phyloP scores from a whole-genome alignment of 176 grass and related monocot genomes.

The Melocanna baccifera region DNA sequence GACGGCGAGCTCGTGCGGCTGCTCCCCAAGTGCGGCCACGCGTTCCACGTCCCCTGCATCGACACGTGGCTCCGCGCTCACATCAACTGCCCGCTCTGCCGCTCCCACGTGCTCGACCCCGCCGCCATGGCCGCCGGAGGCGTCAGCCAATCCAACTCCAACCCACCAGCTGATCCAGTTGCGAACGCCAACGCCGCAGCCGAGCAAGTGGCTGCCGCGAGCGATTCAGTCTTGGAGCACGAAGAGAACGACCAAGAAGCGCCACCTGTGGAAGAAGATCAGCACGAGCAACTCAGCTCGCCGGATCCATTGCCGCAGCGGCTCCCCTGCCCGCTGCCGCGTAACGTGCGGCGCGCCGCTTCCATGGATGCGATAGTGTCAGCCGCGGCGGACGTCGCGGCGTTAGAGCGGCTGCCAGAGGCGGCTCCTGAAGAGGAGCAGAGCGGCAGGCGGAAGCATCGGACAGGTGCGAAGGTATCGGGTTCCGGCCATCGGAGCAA shows the following conservation, averaged over 20 bases:
- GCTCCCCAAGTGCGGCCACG: slow-evolving; percentile 74
- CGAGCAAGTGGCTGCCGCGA: neutral
- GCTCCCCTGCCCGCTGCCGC: neutral
- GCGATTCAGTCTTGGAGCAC: slow-evolving; percentile 8
- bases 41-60: slow-evolving; percentile 74
- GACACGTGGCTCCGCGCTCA: slow-evolving; percentile 76
- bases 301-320: slow-evolving; percentile 6
- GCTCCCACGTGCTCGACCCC: slow-evolving; percentile 55
- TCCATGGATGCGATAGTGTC: slow-evolving; percentile 54
- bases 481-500: neutral
- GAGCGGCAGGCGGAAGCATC: slow-evolving; percentile 23
- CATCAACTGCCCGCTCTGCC: slow-evolving; percentile 79
- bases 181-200: neutral
- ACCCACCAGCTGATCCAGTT: neutral
- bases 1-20: slow-evolving; percentile 67
- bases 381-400: slow-evolving; percentile 1
- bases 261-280: neutral
- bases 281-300: neutral
- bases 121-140: neutral
- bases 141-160: neutral
- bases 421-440: slow-evolving; percentile 39
- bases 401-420: slow-evolving; percentile 32
- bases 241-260: neutral
- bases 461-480: slow-evolving; percentile 17
- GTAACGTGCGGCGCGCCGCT: slow-evolving; percentile 50